phyloP scores from a whole-genome alignment of 2,329 filamentous ascomycete species.

The Fusarium udum region DNA sequence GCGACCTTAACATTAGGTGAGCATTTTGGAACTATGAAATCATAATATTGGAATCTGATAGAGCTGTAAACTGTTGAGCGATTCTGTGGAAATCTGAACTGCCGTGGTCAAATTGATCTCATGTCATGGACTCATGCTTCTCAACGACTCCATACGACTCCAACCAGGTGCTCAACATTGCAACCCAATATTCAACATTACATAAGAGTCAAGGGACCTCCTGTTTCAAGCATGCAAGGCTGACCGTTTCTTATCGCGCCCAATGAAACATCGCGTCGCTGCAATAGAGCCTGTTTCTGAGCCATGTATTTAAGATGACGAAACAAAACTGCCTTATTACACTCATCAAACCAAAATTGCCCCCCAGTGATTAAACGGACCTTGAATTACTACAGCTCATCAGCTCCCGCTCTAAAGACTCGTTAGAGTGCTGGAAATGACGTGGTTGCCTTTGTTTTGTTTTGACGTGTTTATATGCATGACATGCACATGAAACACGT shows the following conservation, averaged over 20 bases:
- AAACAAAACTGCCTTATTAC: background rate
- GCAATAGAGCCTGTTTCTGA: background rate
- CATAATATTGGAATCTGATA: rapidly evolving
- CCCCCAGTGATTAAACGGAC: rapidly evolving
- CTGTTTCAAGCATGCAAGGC: background rate
- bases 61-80: background rate
- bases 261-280: background rate
- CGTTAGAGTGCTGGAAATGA: background rate
- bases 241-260: rapidly evolving
- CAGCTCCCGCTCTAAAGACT: rapidly evolving
- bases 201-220: background rate
- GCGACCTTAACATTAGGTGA: background rate
- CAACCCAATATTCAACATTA: background rate
- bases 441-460: background rate
- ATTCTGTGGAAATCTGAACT: background rate
- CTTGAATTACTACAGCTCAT: rapidly evolving
- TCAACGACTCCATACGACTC: background rate
- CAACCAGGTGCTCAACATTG: background rate
- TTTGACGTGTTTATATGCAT: background rate
- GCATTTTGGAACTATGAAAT: rapidly evolving
- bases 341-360: rapidly evolving
- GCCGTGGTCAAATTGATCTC: background rate
- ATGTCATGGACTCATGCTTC: background rate
- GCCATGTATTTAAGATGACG: background rate
- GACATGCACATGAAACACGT: background rate